Evolutionary conservation across 805 yeast genomes (phyloP).

Genomic region (Nakazawaea wyomingensis): DNA sequence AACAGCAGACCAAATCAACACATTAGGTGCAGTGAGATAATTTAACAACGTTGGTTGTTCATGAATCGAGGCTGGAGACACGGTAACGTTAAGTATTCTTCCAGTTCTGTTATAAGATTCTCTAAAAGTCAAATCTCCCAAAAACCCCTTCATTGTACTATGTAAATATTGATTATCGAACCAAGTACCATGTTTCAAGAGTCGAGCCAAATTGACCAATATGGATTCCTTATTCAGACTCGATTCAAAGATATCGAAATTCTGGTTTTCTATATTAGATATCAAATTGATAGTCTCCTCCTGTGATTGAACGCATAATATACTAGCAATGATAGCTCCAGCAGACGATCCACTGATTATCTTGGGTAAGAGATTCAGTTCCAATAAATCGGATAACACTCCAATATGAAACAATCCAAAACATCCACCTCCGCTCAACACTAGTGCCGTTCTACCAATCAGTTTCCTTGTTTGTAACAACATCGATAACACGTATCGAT

Average conservation of each 20-base stretch:
- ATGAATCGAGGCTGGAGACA: constrained; percentile 83
- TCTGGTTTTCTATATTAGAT: constrained; percentile 52
- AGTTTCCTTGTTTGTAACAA: constrained; percentile 83
- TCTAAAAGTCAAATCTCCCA: constrained; percentile 88
- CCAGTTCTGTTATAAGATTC: constrained; percentile 96
- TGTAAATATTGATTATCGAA: constrained; percentile 72
- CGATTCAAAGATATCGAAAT: constrained; percentile 46
- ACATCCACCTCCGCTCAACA: constrained; percentile 95
- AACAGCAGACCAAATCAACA: constrained; percentile 80
- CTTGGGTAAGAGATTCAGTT: constrained; percentile 71
- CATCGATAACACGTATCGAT: constrained; percentile 66
- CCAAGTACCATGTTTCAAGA: constrained; percentile 85
- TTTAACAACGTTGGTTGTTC: constrained; percentile 86
- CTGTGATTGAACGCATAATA: constrained; percentile 74
- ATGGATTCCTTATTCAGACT: constrained; percentile 47
- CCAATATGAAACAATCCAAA: constrained; percentile 93
- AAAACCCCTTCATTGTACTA: constrained; percentile 66
- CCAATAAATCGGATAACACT: constrained; percentile 73
- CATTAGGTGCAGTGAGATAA: constrained; percentile 76
- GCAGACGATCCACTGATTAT: constrained; percentile 94
- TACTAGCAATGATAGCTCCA: constrained; percentile 90
- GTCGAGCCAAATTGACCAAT: constrained; percentile 47
- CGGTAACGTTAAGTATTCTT: constrained; percentile 87
- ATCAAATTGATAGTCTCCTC: constrained; percentile 62
- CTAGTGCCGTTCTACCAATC: constrained; percentile 90